phyloP scores from a whole-genome alignment of 257 asterid genomes.

The Lantana camara region DNA sequence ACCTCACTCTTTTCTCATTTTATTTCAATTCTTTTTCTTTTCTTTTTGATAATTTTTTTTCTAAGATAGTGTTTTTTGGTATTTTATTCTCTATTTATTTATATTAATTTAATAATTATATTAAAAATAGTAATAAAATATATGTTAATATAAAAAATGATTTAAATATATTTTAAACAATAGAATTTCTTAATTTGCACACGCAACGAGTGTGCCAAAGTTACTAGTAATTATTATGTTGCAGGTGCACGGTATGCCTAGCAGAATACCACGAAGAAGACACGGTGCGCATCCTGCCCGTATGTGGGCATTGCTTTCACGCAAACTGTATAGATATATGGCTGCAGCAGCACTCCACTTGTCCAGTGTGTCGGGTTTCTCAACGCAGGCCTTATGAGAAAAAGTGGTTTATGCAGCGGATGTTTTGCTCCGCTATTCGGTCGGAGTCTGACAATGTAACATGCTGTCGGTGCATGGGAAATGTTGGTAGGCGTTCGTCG shows the following conservation, averaged over 20 bases:
- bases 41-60: too few species aligned
- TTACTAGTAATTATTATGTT: too few species aligned
- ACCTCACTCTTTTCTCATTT: too few species aligned
- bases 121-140: too few species aligned
- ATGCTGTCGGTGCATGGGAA: slow-evolving; percentile 45
- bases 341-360: slow-evolving; percentile 76
- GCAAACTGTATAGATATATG: slow-evolving; percentile 75
- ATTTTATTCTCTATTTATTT: too few species aligned
- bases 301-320: slow-evolving; percentile 81
- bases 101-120: too few species aligned
- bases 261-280: slow-evolving; percentile 74
- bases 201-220: too few species aligned
- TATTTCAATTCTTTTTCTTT: too few species aligned
- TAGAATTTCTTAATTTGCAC: too few species aligned
- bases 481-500: slow-evolving; percentile 33
- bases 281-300: slow-evolving; percentile 58
- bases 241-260: slow-evolving; percentile 84
- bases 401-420: slow-evolving; percentile 63
- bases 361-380: slow-evolving; percentile 90
- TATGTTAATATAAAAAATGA: too few species aligned
- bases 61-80: too few species aligned
- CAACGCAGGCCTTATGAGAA: slow-evolving; percentile 60
- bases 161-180: too few species aligned
- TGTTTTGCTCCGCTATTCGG: slow-evolving; percentile 72
- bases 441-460: slow-evolving; percentile 43